A percentile compares a stretch with the other conserved stretches of the same genome.
Evolutionary conservation across 257 asterid genomes (phyloP).

Genomic region (Echium plantagineum): DNA sequence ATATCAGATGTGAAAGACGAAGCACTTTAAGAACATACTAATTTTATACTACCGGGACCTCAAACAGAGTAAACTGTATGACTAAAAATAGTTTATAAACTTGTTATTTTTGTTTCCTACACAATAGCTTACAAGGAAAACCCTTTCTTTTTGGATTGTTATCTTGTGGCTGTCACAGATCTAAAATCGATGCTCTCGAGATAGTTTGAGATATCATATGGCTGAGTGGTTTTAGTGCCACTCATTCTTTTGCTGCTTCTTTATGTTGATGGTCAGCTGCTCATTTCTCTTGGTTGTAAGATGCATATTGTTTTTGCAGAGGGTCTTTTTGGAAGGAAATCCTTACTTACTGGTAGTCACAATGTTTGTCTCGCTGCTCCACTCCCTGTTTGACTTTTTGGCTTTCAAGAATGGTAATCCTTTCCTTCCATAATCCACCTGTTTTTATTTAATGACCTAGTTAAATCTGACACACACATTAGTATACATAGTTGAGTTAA

Average conservation of each 20-base stretch:
- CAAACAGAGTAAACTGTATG: no score
- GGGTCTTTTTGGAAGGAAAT: slow-evolving; percentile 96
- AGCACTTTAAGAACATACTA: no score
- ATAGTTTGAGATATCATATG: not conserved
- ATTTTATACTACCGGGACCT: no score
- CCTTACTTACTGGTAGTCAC: slow-evolving; percentile 80
- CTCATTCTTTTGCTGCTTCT: not conserved
- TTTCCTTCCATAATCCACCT: not conserved
- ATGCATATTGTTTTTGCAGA: slow-evolving; percentile 39
- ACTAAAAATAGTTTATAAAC: no score
- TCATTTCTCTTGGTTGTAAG: slow-evolving; percentile 2
- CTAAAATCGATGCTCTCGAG: no score
- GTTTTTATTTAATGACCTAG: not conserved
- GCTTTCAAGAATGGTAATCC: slow-evolving; percentile 90
- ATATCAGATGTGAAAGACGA: no score
- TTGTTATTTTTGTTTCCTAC: not conserved
- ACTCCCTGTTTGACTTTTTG: slow-evolving; percentile 86
- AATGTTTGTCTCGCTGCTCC: slow-evolving; percentile 79
- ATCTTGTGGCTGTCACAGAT: no score
- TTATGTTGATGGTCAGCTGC: not conserved
- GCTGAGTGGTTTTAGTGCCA: not conserved
- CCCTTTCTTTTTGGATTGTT: not conserved
- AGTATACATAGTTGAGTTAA: no score
- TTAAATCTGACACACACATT: no score
- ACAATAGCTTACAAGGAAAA: not conserved